These are phyloP conservation scores for Elsinoe arachidis DNA, from an alignment of 2,329 filamentous ascomycete species.

Conservation along the genomic window DNA sequence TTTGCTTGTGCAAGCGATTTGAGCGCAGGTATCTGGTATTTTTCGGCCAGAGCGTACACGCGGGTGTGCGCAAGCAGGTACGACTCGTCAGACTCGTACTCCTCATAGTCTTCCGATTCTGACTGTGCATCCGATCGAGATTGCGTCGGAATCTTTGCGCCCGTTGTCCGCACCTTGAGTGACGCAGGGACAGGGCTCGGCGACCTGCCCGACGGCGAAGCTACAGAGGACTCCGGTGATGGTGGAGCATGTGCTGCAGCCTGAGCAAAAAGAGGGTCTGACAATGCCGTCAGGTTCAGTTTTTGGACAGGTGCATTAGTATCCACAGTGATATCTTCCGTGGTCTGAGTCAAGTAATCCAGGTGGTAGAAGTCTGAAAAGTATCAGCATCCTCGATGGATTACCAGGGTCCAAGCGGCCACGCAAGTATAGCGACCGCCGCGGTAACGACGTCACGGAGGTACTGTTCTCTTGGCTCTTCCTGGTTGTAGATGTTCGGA, in stretches of 20 bases:
- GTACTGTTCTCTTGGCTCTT: neutral
- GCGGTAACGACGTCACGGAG: neutral
- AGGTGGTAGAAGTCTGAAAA: slow-evolving; percentile 31
- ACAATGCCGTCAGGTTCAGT: slow-evolving; percentile 27
- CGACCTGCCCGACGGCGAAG: slow-evolving; percentile 1
- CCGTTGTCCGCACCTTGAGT: slow-evolving; percentile 5
- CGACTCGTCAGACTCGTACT: slow-evolving; percentile 31
- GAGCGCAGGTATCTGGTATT: slow-evolving; percentile 41
- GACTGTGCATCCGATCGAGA: slow-evolving; percentile 30
- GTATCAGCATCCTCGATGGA: slow-evolving; percentile 2
- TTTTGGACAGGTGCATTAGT: slow-evolving; percentile 18
- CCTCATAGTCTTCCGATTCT: slow-evolving; percentile 25
- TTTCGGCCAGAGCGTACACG: slow-evolving; percentile 44
- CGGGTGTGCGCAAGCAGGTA: slow-evolving; percentile 39
- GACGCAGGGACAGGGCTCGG: slow-evolving; percentile 9
- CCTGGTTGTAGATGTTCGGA: too few species aligned
- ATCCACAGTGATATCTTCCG: slow-evolving; percentile 19
- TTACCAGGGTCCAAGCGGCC: neutral
- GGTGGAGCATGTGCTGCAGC: slow-evolving; percentile 24
- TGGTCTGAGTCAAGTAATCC: slow-evolving; percentile 26
- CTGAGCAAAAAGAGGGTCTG: slow-evolving; percentile 30
- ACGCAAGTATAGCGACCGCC: neutral
- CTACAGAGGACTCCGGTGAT: slow-evolving; percentile 9
- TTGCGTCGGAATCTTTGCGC: slow-evolving; percentile 19
- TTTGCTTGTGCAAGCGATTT: slow-evolving; percentile 39